Evolutionary conservation across 176 grass and related monocot genomes (phyloP).

Genomic region (Lolium rigidum): DNA sequence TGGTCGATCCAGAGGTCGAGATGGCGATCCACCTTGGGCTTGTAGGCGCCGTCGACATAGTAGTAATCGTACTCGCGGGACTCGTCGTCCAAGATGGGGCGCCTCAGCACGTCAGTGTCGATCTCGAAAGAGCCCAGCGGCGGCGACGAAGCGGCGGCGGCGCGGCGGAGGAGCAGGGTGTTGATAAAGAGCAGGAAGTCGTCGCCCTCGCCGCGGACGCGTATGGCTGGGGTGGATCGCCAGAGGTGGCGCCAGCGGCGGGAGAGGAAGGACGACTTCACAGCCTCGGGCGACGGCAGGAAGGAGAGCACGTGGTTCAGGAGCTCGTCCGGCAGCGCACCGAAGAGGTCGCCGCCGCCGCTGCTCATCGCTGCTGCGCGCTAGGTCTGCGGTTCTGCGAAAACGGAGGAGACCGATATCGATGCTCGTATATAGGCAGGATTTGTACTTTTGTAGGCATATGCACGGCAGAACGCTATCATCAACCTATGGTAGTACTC

Average conservation of each 20-base stretch:
- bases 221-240: not conserved
- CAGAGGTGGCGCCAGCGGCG: conserved; percentile 5
- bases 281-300: not conserved
- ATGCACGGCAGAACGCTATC: too few relatives aligned
- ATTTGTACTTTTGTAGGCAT: too few relatives aligned
- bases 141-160: not conserved
- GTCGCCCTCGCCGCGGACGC: not conserved
- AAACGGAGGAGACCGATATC: too few relatives aligned
- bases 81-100: too few relatives aligned
- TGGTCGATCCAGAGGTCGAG: not conserved
- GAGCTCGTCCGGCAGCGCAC: not conserved
- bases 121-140: not conserved
- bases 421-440: too few relatives aligned
- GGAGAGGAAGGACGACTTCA: not conserved
- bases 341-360: too few relatives aligned
- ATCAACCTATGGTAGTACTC: too few relatives aligned
- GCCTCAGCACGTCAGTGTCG: not conserved
- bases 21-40: not conserved
- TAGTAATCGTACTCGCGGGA: not conserved
- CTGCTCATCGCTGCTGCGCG: too few relatives aligned
- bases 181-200: not conserved
- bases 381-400: too few relatives aligned
- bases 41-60: not conserved
- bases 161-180: not conserved
- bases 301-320: conserved; percentile 1